Conservation (phyloP, 2,329 filamentous ascomycete species). For the Neoarthrinium moseri region DNA sequence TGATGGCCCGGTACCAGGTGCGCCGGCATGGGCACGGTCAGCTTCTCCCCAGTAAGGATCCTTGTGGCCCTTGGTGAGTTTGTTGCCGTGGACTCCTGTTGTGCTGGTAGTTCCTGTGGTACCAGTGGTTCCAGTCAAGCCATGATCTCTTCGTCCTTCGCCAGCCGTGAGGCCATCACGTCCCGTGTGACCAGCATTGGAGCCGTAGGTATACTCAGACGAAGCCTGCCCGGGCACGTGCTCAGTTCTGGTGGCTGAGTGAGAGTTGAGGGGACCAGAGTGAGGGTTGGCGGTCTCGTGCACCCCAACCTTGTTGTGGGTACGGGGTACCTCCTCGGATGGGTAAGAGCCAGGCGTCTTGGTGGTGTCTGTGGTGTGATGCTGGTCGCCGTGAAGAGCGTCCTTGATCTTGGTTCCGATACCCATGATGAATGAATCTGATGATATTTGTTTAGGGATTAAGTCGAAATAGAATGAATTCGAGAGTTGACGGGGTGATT, state of each 20-base stretch:
- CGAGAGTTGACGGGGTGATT: not conserved
- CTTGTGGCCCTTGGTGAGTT: conserved; percentile 11
- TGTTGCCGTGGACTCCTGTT: conserved; percentile 7
- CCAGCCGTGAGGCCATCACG: not conserved
- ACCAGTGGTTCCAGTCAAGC: not conserved
- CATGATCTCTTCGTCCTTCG: not conserved
- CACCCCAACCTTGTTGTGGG: conserved; percentile 10
- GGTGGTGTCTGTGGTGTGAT: conserved; percentile 1
- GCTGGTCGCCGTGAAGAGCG: conserved; percentile 17
- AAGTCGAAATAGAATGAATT: not conserved
- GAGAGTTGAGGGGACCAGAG: not conserved
- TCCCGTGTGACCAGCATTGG: not conserved
- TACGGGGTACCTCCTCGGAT: conserved; percentile 15
- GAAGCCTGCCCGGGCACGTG: conserved; percentile 6
- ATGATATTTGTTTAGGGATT: not conserved
- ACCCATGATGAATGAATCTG: conserved; percentile 16
- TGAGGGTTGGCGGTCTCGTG: not conserved
- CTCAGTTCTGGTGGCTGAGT: not conserved
- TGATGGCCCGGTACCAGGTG: not conserved
- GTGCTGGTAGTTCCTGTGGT: not conserved
- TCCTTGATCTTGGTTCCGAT: conserved; percentile 23
- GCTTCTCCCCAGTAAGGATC: conserved; percentile 9
- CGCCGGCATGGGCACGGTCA: not conserved
- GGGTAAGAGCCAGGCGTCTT: conserved; percentile 16
- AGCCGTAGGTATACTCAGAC: conserved; percentile 9